A percentile compares a stretch with the other conserved stretches of the same genome.
Conservation (phyloP, 2,329 filamentous ascomycete genomes). For the Hypoxylon sp. region DNA sequence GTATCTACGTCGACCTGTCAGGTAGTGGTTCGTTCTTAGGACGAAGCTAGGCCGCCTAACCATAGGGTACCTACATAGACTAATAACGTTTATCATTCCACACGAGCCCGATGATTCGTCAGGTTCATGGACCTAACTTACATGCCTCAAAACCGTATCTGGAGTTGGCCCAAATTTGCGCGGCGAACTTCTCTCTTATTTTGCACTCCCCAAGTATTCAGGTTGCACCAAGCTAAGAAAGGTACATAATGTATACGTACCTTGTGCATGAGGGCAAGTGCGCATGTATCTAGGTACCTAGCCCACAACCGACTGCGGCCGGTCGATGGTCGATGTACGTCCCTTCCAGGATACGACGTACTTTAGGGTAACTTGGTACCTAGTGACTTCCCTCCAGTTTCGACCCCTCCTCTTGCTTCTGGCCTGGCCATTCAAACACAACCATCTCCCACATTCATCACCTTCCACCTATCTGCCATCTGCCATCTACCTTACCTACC, state of each 20-base stretch:
- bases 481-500: slow-evolving; percentile 31
- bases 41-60: slow-evolving; percentile 32
- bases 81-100: slow-evolving; percentile 34
- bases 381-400: slow-evolving; percentile 34
- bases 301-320: slow-evolving; percentile 41
- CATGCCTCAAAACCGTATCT: slow-evolving; percentile 17
- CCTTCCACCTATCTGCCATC: slow-evolving; percentile 23
- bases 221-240: slow-evolving; percentile 29
- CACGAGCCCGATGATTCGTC: slow-evolving; percentile 24
- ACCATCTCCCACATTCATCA: slow-evolving; percentile 40
- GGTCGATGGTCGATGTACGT: slow-evolving; percentile 25
- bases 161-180: slow-evolving; percentile 25
- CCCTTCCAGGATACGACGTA: slow-evolving; percentile 37
- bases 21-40: slow-evolving; percentile 16
- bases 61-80: slow-evolving; percentile 43
- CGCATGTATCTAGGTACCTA: slow-evolving; percentile 13
- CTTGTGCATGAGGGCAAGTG: background rate
- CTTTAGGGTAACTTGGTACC: slow-evolving; percentile 16
- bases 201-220: slow-evolving; percentile 13
- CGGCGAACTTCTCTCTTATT: slow-evolving; percentile 24
- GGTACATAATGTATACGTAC: slow-evolving; percentile 1
- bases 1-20: slow-evolving; percentile 15
- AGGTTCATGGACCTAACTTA: slow-evolving; percentile 2
- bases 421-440: slow-evolving; percentile 43
- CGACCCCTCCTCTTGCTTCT: slow-evolving; percentile 41